Evolutionary conservation across 176 grass and related monocot species (phyloP), one percentile per base, ranked within the genome.

Genomic region (Oryza nivara): DNA sequence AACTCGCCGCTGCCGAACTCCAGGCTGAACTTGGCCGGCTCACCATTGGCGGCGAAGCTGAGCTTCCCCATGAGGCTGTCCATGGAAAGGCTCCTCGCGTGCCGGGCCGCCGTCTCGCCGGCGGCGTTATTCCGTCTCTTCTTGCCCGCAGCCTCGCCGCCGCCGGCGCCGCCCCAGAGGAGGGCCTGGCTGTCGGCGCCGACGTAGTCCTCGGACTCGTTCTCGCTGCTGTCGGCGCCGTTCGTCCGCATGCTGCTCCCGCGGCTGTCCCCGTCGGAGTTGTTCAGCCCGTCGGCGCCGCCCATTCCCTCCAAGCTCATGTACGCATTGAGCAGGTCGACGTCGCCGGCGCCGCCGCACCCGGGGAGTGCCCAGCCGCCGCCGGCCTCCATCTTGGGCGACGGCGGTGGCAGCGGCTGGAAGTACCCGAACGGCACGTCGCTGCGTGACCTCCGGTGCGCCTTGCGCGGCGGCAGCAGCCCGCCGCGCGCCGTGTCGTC

Each of bases 151-250:
- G 40, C 71, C 6, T 74, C 80, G 23, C 75, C 90, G 47, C 47
- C 80, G 23, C 75, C 89, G 26, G 26, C 26, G 46, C 46, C 80
- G 23, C 75, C 75, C 93, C 86, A 86, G 32, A 92, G 79, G 11
- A 76, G 77, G 63, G 82, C 80, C 61, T 88, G 91, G 54, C 87
- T 74, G 22, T 92, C 91, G 10, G 45, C 90, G 22, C 75, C 88
- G 5, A 74, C 81, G 69, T 89, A 94, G 86, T 91, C 92, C 75
- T 96, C 93, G 4, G 88, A 91, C 79, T 99, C 97, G 72, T 94
- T 99, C 88, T 96, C 97, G 74, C 96, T 99, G 89, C 93, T 99
- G 77, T 96, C 93, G 36, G 89, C 93, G 48, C 89, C 93, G 84
- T 92, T 95, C 6, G 91, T 91, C 66, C 78, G 94, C 81, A 88